Base-by-base conservation (phyloP, 805 yeast species). In the Yarrowia yakushimensis region DNA sequence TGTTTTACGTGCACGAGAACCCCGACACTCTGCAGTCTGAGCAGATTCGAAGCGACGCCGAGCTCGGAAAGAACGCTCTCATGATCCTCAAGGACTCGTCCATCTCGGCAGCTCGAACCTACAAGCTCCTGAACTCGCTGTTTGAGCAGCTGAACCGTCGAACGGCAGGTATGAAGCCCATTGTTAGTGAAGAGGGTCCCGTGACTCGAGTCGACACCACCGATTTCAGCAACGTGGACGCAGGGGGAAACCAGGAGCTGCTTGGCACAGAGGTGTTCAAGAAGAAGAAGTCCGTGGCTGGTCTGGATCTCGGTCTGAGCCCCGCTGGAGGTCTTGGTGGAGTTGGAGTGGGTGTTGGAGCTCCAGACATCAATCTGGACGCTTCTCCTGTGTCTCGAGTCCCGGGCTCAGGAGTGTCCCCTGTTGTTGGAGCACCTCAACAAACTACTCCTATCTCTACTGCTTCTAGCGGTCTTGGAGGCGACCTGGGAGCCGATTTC, bases 81-180 rank as follows among this genome's bases (percentile, higher is more conserved):
- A 85, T 87, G 63, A 76, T 81, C 34, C 77, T 91, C 69, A 89
- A 88, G 69, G 88, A 85, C 69, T 82, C 85, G 66, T 84, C 91
- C 57, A 82, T 82, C 74, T 88, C 96, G 3, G 93, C 97, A 0
- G 79, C 83, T 60, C 78, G 96, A 66, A 90, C 94, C 17, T 90
- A 87, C 74, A 85, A 85, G 67, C 83, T 91, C 63, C 79, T 90
- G 71, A 88, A 88, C 71, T 84, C 86, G n/a, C 74, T 90, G 65
- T 72, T 72, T 65, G 70, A 70, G 41, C 69, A 70, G 57, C 67
- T 72, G 28, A 70, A 71, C 62, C 63, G 67, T 63, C 65, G 70
- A 30, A 59, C 62, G 0, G 62, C 62, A 4, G 42, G 43, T 1
- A 45, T 45, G 54, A 31, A 45, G 41, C 52, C 62, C 41, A 42